Evolutionary conservation across 805 yeast species (phyloP).

Genomic region (Diddensiella transvaalensis): DNA sequence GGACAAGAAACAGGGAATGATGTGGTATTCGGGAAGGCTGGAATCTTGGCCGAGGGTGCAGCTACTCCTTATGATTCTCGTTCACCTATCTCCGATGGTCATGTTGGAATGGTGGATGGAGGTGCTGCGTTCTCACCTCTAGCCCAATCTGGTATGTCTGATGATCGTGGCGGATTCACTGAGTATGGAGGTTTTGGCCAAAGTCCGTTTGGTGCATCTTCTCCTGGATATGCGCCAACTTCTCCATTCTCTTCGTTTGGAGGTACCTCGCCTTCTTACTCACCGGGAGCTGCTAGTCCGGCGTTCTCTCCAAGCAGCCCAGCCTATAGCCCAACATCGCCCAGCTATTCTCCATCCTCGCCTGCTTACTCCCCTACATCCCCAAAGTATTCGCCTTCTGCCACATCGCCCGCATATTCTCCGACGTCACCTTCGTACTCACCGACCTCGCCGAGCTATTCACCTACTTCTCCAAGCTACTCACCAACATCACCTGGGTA

Average conservation of each 20-base stretch:
- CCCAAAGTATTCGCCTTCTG: constrained; percentile 63
- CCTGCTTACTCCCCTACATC: constrained; percentile 78
- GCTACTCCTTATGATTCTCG: constrained; percentile 85
- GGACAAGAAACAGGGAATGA: constrained; percentile 37
- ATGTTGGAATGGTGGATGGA: constrained; percentile 47
- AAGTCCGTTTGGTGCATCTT: constrained; percentile 51
- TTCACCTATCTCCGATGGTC: constrained; percentile 42
- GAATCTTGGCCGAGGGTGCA: constrained; percentile 69
- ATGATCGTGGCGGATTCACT: constrained; percentile 81
- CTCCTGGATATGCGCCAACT: constrained; percentile 70
- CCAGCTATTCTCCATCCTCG: constrained; percentile 63
- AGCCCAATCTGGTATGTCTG: constrained; percentile 77
- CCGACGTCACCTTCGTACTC: constrained; percentile 72
- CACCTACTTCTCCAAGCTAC: constrained; percentile 72
- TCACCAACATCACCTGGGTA: constrained; percentile 73
- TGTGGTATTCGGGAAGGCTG: constrained; percentile 64
- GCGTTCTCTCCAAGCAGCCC: constrained; percentile 67
- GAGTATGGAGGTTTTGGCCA: constrained; percentile 75
- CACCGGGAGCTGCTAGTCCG: constrained; percentile 52
- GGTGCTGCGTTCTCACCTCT: constrained; percentile 83
- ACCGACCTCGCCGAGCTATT: constrained; percentile 60
- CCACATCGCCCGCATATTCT: constrained; percentile 70
- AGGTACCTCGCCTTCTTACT: constrained; percentile 56
- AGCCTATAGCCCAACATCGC: constrained; percentile 61
- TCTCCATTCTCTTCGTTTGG: constrained; percentile 63